Evolutionary conservation across 2,329 filamentous ascomycete species (phyloP).

Genomic region (Arachnomyces sp.): DNA sequence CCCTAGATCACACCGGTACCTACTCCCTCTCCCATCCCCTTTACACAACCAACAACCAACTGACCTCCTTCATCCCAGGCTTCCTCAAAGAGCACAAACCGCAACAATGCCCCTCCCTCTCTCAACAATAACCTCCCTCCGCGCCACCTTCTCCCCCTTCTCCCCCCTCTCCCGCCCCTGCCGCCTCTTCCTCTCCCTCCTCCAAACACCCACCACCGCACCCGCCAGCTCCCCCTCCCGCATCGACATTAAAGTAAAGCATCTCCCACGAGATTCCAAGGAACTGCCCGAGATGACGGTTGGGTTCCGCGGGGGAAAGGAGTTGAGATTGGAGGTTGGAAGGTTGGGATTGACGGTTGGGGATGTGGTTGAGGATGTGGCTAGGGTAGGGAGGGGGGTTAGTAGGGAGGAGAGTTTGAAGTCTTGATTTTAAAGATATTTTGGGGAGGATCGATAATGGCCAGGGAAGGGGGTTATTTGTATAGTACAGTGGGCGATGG

Average conservation of each 20-base stretch:
- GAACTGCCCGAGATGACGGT: slow-evolving; percentile 63
- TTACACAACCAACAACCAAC: slow-evolving; percentile 1
- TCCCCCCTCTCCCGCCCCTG: slow-evolving; percentile 69
- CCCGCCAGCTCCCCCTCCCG: slow-evolving; percentile 67
- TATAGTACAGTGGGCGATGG: slow-evolving; percentile 2
- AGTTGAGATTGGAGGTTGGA: slow-evolving; percentile 73
- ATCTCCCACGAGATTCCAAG: slow-evolving; percentile 63
- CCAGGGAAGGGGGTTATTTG: slow-evolving; percentile 11
- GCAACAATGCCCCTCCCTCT: slow-evolving; percentile 31
- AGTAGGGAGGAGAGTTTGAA: slow-evolving; percentile 75
- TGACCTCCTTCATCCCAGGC: neutral
- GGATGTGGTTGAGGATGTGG: slow-evolving; percentile 79
- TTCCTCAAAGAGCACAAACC: slow-evolving; percentile 1
- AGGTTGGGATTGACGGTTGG: slow-evolving; percentile 74
- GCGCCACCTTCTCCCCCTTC: slow-evolving; percentile 89
- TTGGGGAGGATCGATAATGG: neutral
- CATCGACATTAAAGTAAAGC: slow-evolving; percentile 69
- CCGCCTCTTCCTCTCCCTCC: slow-evolving; percentile 75
- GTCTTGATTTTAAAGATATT: slow-evolving; percentile 27
- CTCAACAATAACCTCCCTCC: slow-evolving; percentile 60
- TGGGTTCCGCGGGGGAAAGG: slow-evolving; percentile 94
- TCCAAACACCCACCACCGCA: slow-evolving; percentile 72
- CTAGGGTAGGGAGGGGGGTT: slow-evolving; percentile 76
- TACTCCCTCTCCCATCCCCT: slow-evolving; percentile 1
- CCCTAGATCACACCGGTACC: neutral